Evolutionary conservation across 2,329 filamentous ascomycete species (phyloP).

Genomic region (Paraconiothyrium brasiliense): DNA sequence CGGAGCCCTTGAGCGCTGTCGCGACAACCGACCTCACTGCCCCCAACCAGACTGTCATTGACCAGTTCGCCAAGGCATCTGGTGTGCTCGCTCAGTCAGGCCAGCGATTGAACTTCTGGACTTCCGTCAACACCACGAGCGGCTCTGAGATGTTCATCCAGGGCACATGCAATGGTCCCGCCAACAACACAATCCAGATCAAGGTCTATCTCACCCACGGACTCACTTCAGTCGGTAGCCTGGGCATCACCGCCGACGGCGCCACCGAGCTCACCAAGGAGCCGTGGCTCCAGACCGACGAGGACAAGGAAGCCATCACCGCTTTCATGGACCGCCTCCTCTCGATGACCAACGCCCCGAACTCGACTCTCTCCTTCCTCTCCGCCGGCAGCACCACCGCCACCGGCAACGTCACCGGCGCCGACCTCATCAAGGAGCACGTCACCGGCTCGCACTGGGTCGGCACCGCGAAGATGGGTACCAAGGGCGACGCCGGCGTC

Average conservation of each 20-base stretch:
- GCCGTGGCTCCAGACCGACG: slow-evolving; percentile 62
- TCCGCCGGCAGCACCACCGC: slow-evolving; percentile 51
- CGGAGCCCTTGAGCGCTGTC: slow-evolving; percentile 28
- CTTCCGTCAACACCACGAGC: slow-evolving; percentile 54
- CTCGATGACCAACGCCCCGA: slow-evolving; percentile 39
- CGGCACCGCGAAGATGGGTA: slow-evolving; percentile 65
- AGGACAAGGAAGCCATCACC: slow-evolving; percentile 49
- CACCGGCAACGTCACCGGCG: slow-evolving; percentile 50
- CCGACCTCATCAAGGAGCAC: slow-evolving; percentile 45
- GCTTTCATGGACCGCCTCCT: slow-evolving; percentile 59
- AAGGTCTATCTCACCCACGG: slow-evolving; percentile 69
- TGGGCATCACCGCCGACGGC: slow-evolving; percentile 52
- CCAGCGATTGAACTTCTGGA: slow-evolving; percentile 61
- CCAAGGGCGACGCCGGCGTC: slow-evolving; percentile 51
- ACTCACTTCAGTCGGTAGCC: slow-evolving; percentile 66
- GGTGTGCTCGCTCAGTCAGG: slow-evolving; percentile 58
- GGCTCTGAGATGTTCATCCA: slow-evolving; percentile 52
- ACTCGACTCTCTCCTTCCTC: slow-evolving; percentile 40
- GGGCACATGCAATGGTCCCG: slow-evolving; percentile 58
- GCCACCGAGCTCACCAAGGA: slow-evolving; percentile 57
- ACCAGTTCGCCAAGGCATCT: slow-evolving; percentile 45
- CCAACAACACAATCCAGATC: slow-evolving; percentile 46
- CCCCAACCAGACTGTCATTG: slow-evolving; percentile 40
- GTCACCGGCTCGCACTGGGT: slow-evolving; percentile 52
- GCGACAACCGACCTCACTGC: slow-evolving; percentile 35